Evolutionary conservation across 2,329 filamentous ascomycete genomes (phyloP).

Genomic region (Blastomyces silverae): DNA sequence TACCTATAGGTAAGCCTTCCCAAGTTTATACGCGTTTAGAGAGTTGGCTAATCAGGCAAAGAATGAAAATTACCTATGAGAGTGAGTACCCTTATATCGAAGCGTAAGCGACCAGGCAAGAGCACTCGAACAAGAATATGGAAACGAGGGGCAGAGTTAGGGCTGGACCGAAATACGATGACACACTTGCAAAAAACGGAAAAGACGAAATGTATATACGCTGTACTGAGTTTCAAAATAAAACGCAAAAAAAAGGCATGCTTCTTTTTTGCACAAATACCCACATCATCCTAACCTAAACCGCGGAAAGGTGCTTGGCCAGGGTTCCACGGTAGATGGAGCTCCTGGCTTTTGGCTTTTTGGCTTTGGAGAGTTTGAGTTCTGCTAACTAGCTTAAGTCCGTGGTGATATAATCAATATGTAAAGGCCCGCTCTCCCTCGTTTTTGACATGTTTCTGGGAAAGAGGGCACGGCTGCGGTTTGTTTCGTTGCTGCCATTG

Average conservation of each 20-base stretch:
- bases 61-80: too few relatives aligned
- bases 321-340: neutral
- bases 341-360: neutral
- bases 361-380: neutral
- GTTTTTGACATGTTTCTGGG: neutral
- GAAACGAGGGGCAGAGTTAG: neutral
- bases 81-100: neutral
- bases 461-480: neutral
- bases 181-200: neutral
- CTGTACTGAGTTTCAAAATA: neutral
- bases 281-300: slow-evolving; percentile 8
- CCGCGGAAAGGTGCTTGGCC: neutral
- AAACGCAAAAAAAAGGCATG: neutral
- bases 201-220: too few relatives aligned
- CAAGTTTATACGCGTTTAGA: too few relatives aligned
- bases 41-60: neutral
- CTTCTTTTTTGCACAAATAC: too few relatives aligned
- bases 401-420: slow-evolving; percentile 12
- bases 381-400: slow-evolving; percentile 2
- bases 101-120: neutral
- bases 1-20: too few relatives aligned
- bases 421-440: slow-evolving; percentile 1
- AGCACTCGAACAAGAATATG: neutral
- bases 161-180: neutral
- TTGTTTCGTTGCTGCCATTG: neutral